Evolutionary conservation across 306 rosid species (phyloP).

Genomic region (Senna tora): DNA sequence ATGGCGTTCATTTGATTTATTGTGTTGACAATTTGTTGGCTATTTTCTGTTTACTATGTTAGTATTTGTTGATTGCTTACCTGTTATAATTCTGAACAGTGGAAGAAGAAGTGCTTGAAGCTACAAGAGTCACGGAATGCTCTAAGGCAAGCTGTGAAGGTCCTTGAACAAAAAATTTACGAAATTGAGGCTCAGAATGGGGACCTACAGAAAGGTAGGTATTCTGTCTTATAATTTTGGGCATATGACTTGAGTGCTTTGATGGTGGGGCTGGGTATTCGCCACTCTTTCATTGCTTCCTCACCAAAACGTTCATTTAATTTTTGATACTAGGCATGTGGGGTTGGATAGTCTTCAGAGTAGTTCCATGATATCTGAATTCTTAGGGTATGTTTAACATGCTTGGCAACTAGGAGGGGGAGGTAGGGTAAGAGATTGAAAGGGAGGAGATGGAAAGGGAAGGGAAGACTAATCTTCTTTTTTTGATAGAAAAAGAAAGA

Average conservation of each 20-base stretch:
- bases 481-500: too few species aligned
- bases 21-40: not conserved
- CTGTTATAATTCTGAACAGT: constrained; percentile 51
- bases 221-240: not conserved
- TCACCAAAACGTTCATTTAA: not conserved
- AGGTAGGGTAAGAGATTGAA: too few species aligned
- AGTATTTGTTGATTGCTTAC: too few species aligned
- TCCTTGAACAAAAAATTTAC: constrained; percentile 46
- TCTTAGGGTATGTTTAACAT: too few species aligned
- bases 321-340: not conserved
- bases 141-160: constrained; percentile 62
- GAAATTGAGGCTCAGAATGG: constrained; percentile 45
- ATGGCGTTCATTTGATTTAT: constrained; percentile 7
- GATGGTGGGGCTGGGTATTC: not conserved
- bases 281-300: not conserved
- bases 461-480: too few species aligned
- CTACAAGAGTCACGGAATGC: constrained; percentile 50
- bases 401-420: too few species aligned
- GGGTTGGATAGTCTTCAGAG: not conserved
- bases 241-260: not conserved
- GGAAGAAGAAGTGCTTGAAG: constrained; percentile 56
- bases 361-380: not conserved
- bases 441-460: too few species aligned
- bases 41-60: not conserved
- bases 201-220: constrained; percentile 54